Percentiles rank a stretch among this genome's conserved stretches.
phyloP scores from a whole-genome alignment of 495 filamentous ascomycete genomes.

The Glutinoglossum americanum region DNA sequence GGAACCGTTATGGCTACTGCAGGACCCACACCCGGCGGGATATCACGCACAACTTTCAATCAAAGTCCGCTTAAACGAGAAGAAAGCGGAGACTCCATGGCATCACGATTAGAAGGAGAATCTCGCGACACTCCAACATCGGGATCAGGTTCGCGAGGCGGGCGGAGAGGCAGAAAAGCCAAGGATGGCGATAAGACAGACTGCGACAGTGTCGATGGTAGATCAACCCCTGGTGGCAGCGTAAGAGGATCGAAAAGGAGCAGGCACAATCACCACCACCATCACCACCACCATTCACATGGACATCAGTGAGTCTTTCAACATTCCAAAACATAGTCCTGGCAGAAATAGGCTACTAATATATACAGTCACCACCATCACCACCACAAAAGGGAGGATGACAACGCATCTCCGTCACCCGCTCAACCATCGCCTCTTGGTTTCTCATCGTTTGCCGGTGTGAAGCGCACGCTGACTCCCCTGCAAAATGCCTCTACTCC shows the following conservation, averaged over 20 bases:
- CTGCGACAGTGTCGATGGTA: slow-evolving; percentile 38
- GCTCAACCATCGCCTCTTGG: slow-evolving; percentile 11
- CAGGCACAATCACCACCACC: slow-evolving; percentile 21
- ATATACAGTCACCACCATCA: slow-evolving; percentile 46
- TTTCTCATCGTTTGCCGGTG: slow-evolving; percentile 2
- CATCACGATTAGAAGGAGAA: slow-evolving; percentile 14
- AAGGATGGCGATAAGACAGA: slow-evolving; percentile 36
- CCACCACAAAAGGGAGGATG: slow-evolving; percentile 47
- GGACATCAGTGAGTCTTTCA: slow-evolving; percentile 20
- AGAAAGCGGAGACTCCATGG: slow-evolving; percentile 4
- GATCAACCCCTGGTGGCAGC: slow-evolving; percentile 45
- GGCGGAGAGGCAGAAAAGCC: slow-evolving; percentile 30
- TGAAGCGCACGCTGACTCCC: slow-evolving; percentile 5
- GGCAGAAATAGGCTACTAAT: not conserved
- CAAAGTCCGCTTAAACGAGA: slow-evolving; percentile 23
- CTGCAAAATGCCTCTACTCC: slow-evolving; percentile 7
- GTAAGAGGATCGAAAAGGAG: slow-evolving; percentile 59
- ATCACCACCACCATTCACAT: slow-evolving; percentile 21
- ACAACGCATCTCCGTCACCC: slow-evolving; percentile 20
- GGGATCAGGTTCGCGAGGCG: slow-evolving; percentile 26
- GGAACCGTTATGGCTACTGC: slow-evolving; percentile 35
- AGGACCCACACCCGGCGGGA: slow-evolving; percentile 9
- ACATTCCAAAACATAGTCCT: not conserved
- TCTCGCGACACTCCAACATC: slow-evolving; percentile 14
- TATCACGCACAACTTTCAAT: slow-evolving; percentile 26